A percentile compares a stretch with the other conserved stretches of the same genome.
Conservation (phyloP, 345 rosid species). For the Noccaea caerulescens region DNA sequence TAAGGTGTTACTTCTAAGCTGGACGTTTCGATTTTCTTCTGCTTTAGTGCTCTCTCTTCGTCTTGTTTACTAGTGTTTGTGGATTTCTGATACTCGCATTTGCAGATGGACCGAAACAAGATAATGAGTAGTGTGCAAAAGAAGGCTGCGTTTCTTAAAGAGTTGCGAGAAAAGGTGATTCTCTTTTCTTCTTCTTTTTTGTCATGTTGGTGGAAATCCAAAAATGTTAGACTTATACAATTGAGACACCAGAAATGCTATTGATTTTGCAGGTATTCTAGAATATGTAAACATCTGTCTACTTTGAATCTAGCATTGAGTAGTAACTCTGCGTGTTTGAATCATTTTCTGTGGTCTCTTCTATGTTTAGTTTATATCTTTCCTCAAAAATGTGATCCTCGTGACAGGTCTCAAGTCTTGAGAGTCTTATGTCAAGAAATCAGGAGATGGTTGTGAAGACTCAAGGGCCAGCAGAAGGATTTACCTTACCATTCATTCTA, state of each 20-base stretch:
- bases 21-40: background rate
- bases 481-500: slow-evolving; percentile 52
- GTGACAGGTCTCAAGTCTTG: slow-evolving; percentile 49
- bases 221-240: background rate
- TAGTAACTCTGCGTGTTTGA: background rate
- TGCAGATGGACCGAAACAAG: slow-evolving; percentile 38
- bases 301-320: slow-evolving; percentile 3
- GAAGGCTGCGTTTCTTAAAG: slow-evolving; percentile 54
- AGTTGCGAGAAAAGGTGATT: slow-evolving; percentile 50
- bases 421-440: slow-evolving; percentile 45
- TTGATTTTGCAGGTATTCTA: background rate
- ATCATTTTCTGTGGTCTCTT: slow-evolving; percentile 21
- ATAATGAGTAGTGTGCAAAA: slow-evolving; percentile 40
- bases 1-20: slow-evolving; percentile 41
- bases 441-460: slow-evolving; percentile 44
- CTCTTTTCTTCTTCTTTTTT: background rate
- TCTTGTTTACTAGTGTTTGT: slow-evolving; percentile 6
- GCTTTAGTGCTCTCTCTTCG: background rate
- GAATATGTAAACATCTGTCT: slow-evolving; percentile 8
- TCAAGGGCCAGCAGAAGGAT: slow-evolving; percentile 45
- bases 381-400: background rate
- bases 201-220: background rate
- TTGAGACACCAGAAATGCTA: background rate
- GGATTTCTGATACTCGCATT: slow-evolving; percentile 16
- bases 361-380: slow-evolving; percentile 7